These are phyloP conservation scores for Podospora anserina DNA, from an alignment of 495 filamentous ascomycete species.

Conservation along the genomic window DNA sequence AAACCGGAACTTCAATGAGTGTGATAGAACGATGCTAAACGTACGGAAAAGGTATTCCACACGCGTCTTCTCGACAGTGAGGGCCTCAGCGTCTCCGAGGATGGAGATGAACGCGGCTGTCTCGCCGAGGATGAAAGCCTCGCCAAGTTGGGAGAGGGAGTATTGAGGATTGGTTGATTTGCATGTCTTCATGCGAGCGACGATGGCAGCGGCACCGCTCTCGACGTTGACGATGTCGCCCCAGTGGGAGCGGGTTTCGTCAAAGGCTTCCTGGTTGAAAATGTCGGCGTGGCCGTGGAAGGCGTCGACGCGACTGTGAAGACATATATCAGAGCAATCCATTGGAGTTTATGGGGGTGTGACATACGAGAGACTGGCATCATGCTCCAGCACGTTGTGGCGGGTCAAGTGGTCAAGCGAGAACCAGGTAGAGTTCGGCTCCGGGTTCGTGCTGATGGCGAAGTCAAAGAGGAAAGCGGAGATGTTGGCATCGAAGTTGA, in stretches of 20 bases:
- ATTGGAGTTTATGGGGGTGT: not conserved
- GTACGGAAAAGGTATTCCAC: conserved; percentile 50
- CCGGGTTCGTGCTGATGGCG: conserved; percentile 46
- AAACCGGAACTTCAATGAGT: no score
- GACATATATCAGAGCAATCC: not conserved
- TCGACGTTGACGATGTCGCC: conserved; percentile 37
- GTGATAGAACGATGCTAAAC: conserved; percentile 5
- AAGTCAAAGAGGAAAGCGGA: conserved; percentile 39
- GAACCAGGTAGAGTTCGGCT: conserved; percentile 50
- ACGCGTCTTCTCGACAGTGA: conserved; percentile 35
- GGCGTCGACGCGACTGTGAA: conserved; percentile 41
- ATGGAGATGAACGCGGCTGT: conserved; percentile 43
- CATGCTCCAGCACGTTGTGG: conserved; percentile 49
- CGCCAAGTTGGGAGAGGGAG: conserved; percentile 31
- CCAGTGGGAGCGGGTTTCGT: conserved; percentile 44
- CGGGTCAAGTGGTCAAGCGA: conserved; percentile 44
- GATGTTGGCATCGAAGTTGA: conserved; percentile 44
- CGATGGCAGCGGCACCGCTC: conserved; percentile 43
- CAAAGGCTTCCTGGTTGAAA: conserved; percentile 49
- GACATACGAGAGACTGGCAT: conserved; percentile 49
- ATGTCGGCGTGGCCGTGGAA: conserved; percentile 41
- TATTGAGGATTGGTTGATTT: conserved; percentile 46
- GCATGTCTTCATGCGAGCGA: conserved; percentile 45
- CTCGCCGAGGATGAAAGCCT: conserved; percentile 46
- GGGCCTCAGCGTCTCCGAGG: conserved; percentile 41